phyloP scores from a whole-genome alignment of 1,139 yeast genomes.

The Yamadazyma triangularis region DNA sequence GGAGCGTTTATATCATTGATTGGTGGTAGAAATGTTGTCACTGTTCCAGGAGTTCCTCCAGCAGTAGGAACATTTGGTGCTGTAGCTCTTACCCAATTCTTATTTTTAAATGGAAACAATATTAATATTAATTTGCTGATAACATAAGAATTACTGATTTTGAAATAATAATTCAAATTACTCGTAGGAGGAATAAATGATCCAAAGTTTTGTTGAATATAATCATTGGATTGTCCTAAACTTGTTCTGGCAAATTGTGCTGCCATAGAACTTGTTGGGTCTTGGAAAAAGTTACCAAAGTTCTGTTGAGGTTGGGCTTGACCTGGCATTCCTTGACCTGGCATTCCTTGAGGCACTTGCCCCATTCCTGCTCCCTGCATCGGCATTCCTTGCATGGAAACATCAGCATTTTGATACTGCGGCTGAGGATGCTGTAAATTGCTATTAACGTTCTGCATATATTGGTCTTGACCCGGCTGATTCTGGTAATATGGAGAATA shows the following conservation, averaged over 20 bases:
- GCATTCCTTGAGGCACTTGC: conserved; percentile 12
- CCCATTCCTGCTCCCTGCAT: conserved; percentile 14
- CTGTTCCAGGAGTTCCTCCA: neutral
- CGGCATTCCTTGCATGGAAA: conserved; percentile 14
- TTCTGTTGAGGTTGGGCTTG: conserved; percentile 7
- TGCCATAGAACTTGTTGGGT: conserved; percentile 82
- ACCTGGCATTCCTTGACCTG: conserved; percentile 5
- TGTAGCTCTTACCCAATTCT: conserved; percentile 66
- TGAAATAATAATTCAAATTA: conserved; percentile 79
- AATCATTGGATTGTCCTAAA: conserved; percentile 64
- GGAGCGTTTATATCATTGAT: conserved; percentile 88
- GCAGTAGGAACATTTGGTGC: conserved; percentile 28
- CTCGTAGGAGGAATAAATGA: conserved; percentile 45
- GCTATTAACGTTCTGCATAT: too few species aligned
- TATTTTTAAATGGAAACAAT: conserved; percentile 81
- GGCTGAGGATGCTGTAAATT: conserved; percentile 37
- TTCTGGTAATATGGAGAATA: conserved; percentile 14
- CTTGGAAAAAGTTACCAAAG: conserved; percentile 50
- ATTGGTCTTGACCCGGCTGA: conserved; percentile 1
- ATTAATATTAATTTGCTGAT: conserved; percentile 67
- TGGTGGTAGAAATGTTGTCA: conserved; percentile 66
- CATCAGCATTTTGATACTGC: too few species aligned
- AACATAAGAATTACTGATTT: conserved; percentile 87
- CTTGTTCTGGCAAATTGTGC: conserved; percentile 87
- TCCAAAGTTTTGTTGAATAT: conserved; percentile 67